These are phyloP conservation scores for Vigna reflexopilosa DNA, from an alignment of 306 rosid species.

Conservation along the genomic window DNA sequence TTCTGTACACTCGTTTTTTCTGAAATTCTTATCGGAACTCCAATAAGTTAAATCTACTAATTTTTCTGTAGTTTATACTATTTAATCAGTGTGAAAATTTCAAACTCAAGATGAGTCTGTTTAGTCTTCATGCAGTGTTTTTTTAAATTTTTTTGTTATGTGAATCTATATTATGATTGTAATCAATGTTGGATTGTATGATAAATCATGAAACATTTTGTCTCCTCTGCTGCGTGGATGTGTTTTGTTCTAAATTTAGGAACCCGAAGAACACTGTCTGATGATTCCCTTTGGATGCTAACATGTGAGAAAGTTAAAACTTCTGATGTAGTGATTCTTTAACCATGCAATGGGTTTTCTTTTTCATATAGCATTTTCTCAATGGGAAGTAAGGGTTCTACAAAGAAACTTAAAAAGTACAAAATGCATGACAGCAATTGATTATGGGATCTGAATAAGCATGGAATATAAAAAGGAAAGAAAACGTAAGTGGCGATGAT, in stretches of 20 bases:
- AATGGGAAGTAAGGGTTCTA: not conserved
- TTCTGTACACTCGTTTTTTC: not conserved
- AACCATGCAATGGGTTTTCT: not conserved
- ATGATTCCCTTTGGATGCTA: not conserved
- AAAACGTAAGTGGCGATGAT: not conserved
- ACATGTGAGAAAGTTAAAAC: not conserved
- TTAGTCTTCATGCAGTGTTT: not conserved
- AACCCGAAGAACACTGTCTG: not conserved
- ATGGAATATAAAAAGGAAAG: not conserved
- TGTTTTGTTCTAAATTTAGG: not conserved
- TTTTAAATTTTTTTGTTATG: not conserved
- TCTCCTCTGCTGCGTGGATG: not conserved
- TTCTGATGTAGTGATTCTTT: not conserved
- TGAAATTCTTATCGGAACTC: not conserved
- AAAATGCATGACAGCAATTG: not conserved
- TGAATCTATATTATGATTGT: slow-evolving; percentile 23
- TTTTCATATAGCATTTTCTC: not conserved
- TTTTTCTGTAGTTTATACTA: not conserved
- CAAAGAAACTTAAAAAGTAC: not conserved
- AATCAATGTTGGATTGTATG: slow-evolving; percentile 20
- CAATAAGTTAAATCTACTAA: not conserved
- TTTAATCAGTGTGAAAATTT: not conserved
- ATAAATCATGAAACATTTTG: slow-evolving; percentile 23
- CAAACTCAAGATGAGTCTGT: not conserved
- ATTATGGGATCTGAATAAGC: not conserved